Conservation (phyloP, 2,329 filamentous ascomycete species). For the Coniochaeta sp. region DNA sequence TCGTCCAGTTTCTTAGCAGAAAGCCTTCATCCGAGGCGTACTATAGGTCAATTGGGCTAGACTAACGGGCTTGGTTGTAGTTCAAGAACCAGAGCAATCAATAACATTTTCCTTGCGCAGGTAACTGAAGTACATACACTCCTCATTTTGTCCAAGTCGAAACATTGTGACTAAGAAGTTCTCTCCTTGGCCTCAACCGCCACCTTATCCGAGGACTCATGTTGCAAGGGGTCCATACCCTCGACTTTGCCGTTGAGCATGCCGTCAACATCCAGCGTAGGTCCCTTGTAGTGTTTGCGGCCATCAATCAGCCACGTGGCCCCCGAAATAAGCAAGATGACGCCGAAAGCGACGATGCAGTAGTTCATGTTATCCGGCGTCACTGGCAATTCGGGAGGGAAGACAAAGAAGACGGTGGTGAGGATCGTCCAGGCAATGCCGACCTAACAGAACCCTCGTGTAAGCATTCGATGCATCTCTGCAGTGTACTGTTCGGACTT, state of each 20-base stretch:
- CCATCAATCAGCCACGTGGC: conserved; percentile 41
- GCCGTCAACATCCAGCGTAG: conserved; percentile 18
- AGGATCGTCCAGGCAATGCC: conserved; percentile 60
- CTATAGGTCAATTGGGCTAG: conserved; percentile 22
- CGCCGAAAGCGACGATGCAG: conserved; percentile 38
- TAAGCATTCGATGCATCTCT: conserved; percentile 16
- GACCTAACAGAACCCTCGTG: conserved; percentile 18
- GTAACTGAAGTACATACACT: no score
- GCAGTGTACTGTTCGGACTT: conserved; percentile 7
- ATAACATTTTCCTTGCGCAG: no score
- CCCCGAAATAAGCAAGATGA: conserved; percentile 37
- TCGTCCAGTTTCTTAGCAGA: conserved; percentile 65
- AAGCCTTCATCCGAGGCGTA: conserved; percentile 67
- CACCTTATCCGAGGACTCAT: background rate
- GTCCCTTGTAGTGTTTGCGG: conserved; percentile 38
- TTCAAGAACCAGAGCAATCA: no score
- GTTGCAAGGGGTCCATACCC: conserved; percentile 7
- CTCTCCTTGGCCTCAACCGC: background rate
- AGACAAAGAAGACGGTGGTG: conserved; percentile 70
- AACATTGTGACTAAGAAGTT: background rate
- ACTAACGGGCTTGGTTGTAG: no score
- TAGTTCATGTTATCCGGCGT: conserved; percentile 63
- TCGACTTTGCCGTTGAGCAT: conserved; percentile 13
- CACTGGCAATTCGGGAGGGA: conserved; percentile 61
- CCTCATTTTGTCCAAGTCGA: no score